Evolutionary conservation across 345 rosid genomes (phyloP), one percentile per base, ranked within the genome.

Genomic region (Sonneratia alba): DNA sequence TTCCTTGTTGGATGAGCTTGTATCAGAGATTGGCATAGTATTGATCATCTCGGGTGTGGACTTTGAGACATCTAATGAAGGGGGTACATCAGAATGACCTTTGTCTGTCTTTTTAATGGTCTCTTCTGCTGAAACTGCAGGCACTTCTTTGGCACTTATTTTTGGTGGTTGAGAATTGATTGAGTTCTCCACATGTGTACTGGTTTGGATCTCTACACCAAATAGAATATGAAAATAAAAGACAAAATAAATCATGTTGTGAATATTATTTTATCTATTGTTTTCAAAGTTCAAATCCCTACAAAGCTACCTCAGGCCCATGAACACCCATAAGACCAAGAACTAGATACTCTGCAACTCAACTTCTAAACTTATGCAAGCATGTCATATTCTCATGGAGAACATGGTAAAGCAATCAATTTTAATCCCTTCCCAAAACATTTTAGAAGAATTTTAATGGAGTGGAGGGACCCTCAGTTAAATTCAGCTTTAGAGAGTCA

Each of bases 171-270:
- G 76, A 16, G 71, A 57, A 49, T 70, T 36, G 24, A 69, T 53
- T 32, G 59, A 47, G 65, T 24, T 71, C 63, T 57, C 71, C 61
- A 49, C 22, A 66, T 73, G 72, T 47, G 27, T 37, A 22, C n/a
- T 56, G 3, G 75, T 67, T 53, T 67, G 72, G 13, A 69, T 49
- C 53, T 62, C 72, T 75, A 72, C 70, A 34, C 68, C 80, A 75
- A 70, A 80, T 36, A 73, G 12, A 27, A 21, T 13, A 62, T 13
- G 37, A 62, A 5, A 53, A 53, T 18, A 12, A 53, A 53, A 53
- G 7, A 18, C 4, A 22, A 18, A 7, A 19, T 18, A 53, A 16
- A 53, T 18, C 9, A 47, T 47, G 2, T 40, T 40, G 51, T 13
- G 51, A 10, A 47, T 47, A 47, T 47, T 10, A 47, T 47, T 47